Evolutionary conservation across 2,329 filamentous ascomycete species (phyloP).

Genomic region (Cladosporium sp.): DNA sequence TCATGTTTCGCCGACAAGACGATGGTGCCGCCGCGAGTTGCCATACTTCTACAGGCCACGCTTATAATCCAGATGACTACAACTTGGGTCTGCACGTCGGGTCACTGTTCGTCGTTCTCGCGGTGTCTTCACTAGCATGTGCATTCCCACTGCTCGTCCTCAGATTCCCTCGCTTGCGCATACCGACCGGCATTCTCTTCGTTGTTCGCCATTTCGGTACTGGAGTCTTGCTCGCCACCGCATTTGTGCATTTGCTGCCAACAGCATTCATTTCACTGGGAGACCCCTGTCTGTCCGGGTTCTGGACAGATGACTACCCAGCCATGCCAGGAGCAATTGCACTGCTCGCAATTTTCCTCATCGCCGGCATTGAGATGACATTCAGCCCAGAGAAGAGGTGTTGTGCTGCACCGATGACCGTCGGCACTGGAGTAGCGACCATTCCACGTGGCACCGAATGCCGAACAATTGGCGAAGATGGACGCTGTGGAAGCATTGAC

Average conservation of each 20-base stretch:
- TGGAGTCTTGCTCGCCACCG: slow-evolving; percentile 57
- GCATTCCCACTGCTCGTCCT: slow-evolving; percentile 63
- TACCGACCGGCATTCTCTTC: slow-evolving; percentile 60
- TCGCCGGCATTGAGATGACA: slow-evolving; percentile 55
- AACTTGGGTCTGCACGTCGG: slow-evolving; percentile 58
- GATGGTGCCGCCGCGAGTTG: slow-evolving; percentile 5
- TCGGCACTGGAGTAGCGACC: background rate
- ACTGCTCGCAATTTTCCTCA: slow-evolving; percentile 56
- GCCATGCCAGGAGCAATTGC: slow-evolving; percentile 78
- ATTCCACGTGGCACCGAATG: background rate
- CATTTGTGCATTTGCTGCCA: slow-evolving; percentile 59
- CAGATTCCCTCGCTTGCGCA: slow-evolving; percentile 58
- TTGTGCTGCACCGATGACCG: slow-evolving; percentile 12
- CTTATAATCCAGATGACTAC: slow-evolving; percentile 41
- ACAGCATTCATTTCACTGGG: slow-evolving; percentile 62
- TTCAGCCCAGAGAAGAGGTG: slow-evolving; percentile 28
- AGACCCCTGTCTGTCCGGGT: slow-evolving; percentile 67
- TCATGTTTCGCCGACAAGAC: slow-evolving; percentile 20
- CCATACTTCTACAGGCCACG: slow-evolving; percentile 10
- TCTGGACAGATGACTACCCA: slow-evolving; percentile 74
- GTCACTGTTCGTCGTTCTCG: slow-evolving; percentile 56
- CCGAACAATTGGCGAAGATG: background rate
- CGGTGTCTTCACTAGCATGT: slow-evolving; percentile 57
- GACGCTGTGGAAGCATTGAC: background rate
- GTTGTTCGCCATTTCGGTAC: slow-evolving; percentile 60